These are phyloP conservation scores for Fragaria ananassa DNA, from an alignment of 306 rosid genomes.

Conservation along the genomic window DNA sequence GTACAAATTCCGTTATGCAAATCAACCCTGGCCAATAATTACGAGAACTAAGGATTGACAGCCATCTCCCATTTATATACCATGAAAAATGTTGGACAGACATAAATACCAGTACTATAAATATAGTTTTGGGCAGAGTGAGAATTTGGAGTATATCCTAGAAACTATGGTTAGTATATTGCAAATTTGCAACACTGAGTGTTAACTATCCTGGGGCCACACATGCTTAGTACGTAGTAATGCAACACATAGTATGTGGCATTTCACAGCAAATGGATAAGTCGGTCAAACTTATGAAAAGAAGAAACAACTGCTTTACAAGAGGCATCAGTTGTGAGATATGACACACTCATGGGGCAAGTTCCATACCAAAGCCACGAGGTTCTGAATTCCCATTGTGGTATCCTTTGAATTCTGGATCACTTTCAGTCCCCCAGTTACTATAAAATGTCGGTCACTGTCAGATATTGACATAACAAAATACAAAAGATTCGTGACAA, in stretches of 20 bases:
- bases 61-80: background rate
- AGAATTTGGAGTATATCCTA: background rate
- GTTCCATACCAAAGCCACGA: conserved; percentile 73
- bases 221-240: background rate
- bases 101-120: background rate
- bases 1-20: background rate
- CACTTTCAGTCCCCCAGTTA: conserved; percentile 97
- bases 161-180: background rate
- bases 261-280: background rate
- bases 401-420: conserved; percentile 94
- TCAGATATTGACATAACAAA: conserved; percentile 22
- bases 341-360: background rate
- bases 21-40: background rate
- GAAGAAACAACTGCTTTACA: background rate
- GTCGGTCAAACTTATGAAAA: background rate
- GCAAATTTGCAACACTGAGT: background rate
- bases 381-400: conserved; percentile 99
- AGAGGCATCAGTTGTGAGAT: background rate
- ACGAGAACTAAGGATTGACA: background rate
- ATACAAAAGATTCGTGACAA: background rate
- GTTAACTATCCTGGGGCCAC: background rate
- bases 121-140: background rate
- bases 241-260: background rate
- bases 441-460: conserved; percentile 41
- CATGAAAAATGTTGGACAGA: background rate